These are phyloP conservation scores for Cyclotella atomus DNA, from an alignment of 108 stramenopile species.

Conservation along the genomic window DNA sequence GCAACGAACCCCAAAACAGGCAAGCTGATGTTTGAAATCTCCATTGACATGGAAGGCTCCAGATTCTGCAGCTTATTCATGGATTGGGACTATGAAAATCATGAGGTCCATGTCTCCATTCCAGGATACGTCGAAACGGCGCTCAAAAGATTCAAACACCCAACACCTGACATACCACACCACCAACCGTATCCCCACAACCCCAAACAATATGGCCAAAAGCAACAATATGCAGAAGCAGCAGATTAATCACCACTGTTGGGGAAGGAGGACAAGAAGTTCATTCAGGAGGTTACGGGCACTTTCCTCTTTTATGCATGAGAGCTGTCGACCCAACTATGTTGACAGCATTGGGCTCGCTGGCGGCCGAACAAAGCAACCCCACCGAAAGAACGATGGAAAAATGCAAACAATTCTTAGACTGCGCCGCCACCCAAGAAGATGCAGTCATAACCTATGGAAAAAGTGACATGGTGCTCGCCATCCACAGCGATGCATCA, in stretches of 20 bases:
- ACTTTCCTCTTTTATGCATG: conserved; percentile 56
- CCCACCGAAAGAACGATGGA: conserved; percentile 20
- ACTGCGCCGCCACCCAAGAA: conserved; percentile 48
- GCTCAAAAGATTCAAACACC: conserved; percentile 41
- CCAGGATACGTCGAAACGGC: conserved; percentile 18
- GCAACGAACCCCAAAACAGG: conserved; percentile 19
- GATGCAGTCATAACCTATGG: conserved; percentile 18
- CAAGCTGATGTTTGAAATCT: conserved; percentile 16
- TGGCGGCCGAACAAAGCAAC: conserved; percentile 2
- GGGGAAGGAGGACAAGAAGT: conserved; percentile 23
- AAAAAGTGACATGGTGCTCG: conserved; percentile 46
- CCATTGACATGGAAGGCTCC: conserved; percentile 18
- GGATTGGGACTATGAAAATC: conserved; percentile 52
- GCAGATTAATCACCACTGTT: conserved; percentile 11
- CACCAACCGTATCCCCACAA: conserved; percentile 34
- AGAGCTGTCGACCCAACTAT: conserved; percentile 44
- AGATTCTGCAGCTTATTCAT: conserved; percentile 38
- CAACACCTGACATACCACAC: conserved; percentile 25
- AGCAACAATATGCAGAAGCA: conserved; percentile 39
- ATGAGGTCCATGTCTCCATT: conserved; percentile 45
- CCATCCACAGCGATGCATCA: no score
- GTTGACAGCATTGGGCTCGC: neutral
- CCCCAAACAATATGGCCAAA: conserved; percentile 27
- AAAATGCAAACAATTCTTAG: conserved; percentile 35
- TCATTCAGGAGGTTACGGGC: conserved; percentile 46